Percentiles rank a stretch among this genome's conserved stretches.
phyloP scores from a whole-genome alignment of 1,284 basidiomycete genomes.

The Fomitopsis betulina region DNA sequence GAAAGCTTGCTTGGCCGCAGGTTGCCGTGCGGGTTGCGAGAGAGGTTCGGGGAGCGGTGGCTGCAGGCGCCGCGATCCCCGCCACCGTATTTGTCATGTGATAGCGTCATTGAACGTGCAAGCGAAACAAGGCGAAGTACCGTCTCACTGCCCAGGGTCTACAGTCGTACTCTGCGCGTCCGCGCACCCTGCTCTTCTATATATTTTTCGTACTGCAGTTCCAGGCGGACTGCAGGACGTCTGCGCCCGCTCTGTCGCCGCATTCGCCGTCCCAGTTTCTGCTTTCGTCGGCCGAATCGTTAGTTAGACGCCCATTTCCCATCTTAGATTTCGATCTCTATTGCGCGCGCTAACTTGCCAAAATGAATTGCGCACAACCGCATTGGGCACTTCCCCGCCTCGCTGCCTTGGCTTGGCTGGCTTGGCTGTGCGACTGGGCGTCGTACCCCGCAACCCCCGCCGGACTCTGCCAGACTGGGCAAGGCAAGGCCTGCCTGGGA shows the following conservation, averaged over 20 bases:
- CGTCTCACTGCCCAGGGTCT: too few species aligned
- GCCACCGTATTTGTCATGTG: neutral
- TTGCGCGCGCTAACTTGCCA: neutral
- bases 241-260: constrained; percentile 1
- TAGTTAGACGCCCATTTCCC: neutral
- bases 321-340: neutral
- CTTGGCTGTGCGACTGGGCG: neutral
- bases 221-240: neutral
- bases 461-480: neutral
- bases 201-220: neutral
- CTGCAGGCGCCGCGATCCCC: neutral
- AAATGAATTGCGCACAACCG: neutral
- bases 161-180: neutral
- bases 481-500: neutral
- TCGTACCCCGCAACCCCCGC: neutral
- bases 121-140: neutral
- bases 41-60: neutral
- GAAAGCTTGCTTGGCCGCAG: neutral
- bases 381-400: neutral
- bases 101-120: neutral
- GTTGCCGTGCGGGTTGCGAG: neutral
- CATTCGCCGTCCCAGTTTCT: neutral
- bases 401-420: neutral
- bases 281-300: neutral
- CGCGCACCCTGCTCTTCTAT: neutral